Evolutionary conservation across 2,329 filamentous ascomycete species (phyloP).

Genomic region (Neofusicoccum ribis): DNA sequence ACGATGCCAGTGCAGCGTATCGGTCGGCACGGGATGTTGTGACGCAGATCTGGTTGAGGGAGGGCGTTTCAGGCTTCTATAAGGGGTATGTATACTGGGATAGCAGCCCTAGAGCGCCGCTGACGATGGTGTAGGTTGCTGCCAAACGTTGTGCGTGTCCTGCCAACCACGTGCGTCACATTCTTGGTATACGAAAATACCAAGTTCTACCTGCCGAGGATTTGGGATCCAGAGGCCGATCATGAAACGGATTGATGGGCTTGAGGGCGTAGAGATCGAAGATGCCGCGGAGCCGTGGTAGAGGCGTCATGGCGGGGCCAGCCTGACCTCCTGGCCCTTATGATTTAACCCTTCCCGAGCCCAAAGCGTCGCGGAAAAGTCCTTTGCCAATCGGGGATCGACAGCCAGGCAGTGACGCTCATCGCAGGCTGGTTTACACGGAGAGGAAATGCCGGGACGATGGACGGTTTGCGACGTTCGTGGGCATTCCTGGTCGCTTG

Average conservation of each 20-base stretch:
- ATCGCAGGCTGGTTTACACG: background rate
- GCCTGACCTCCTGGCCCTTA: background rate
- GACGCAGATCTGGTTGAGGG: conserved; percentile 71
- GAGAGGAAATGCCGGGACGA: background rate
- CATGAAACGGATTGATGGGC: conserved; percentile 9
- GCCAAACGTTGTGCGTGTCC: conserved; percentile 84
- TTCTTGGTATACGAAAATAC: conserved; percentile 97
- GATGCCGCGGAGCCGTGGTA: background rate
- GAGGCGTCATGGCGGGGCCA: background rate
- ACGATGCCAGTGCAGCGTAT: conserved; percentile 75
- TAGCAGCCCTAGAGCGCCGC: background rate
- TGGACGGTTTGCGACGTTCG: background rate
- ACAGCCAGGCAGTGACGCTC: background rate
- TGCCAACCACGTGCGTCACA: conserved; percentile 94
- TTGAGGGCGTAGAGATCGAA: background rate
- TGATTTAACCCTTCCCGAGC: background rate
- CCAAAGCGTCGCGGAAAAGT: background rate
- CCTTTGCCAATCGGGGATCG: background rate
- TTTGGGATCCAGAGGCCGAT: conserved; percentile 26
- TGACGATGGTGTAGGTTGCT: conserved; percentile 54
- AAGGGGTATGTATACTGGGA: conserved; percentile 58
- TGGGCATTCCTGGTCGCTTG: conserved; percentile 14
- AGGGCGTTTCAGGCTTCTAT: conserved; percentile 84
- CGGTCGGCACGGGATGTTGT: conserved; percentile 72
- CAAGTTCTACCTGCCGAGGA: conserved; percentile 64